phyloP scores from a whole-genome alignment of 371 early-diverging fungal genomes.

The Mucor mucedo region DNA sequence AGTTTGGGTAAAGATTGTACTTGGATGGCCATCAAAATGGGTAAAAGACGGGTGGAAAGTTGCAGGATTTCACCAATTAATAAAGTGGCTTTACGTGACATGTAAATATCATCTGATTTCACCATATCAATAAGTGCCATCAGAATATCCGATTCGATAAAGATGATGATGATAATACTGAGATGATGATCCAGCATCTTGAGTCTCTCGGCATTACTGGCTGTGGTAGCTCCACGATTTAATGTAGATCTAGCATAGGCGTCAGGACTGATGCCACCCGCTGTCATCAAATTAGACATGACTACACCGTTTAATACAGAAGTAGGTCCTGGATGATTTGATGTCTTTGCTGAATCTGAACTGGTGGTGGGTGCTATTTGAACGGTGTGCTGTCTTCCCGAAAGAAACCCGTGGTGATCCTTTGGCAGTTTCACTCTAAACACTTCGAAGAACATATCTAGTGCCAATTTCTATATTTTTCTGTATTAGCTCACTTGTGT shows the following conservation, averaged over 20 bases:
- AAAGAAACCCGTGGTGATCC: slow-evolving; percentile 64
- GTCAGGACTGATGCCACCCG: slow-evolving; percentile 33
- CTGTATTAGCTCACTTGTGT: not conserved
- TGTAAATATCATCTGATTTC: slow-evolving; percentile 55
- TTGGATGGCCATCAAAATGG: slow-evolving; percentile 59
- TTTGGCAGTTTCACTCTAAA: slow-evolving; percentile 74
- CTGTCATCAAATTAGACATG: slow-evolving; percentile 33
- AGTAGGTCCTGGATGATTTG: slow-evolving; percentile 21
- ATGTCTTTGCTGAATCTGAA: slow-evolving; percentile 17
- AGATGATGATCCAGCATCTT: slow-evolving; percentile 77
- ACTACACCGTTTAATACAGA: slow-evolving; percentile 28
- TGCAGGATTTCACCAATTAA: slow-evolving; percentile 81
- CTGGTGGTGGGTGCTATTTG: slow-evolving; percentile 40
- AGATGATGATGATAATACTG: slow-evolving; percentile 72
- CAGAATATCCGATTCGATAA: slow-evolving; percentile 81
- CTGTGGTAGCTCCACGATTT: slow-evolving; percentile 27
- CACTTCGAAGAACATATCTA: slow-evolving; percentile 81
- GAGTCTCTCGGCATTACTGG: slow-evolving; percentile 50
- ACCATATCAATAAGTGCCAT: slow-evolving; percentile 66
- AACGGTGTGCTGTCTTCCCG: slow-evolving; percentile 52
- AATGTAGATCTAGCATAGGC: slow-evolving; percentile 27
- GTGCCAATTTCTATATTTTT: slow-evolving; percentile 62
- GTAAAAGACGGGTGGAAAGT: slow-evolving; percentile 71
- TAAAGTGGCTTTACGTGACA: slow-evolving; percentile 68
- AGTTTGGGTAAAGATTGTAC: slow-evolving; percentile 77